Conservation (phyloP, 2,329 filamentous ascomycete genomes). For the Phialocephala sp. region DNA sequence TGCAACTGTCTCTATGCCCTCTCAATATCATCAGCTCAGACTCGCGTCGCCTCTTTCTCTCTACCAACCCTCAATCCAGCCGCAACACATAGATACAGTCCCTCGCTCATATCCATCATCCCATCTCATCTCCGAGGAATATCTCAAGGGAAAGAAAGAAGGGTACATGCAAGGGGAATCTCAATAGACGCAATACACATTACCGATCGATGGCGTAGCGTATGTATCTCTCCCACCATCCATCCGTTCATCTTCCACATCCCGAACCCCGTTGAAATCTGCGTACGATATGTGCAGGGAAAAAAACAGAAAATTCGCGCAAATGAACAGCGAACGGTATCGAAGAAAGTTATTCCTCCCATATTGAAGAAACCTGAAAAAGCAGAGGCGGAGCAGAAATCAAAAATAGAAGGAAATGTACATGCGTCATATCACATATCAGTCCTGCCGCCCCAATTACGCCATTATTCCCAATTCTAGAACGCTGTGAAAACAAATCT, state of each 20-base stretch:
- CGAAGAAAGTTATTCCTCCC: constrained; percentile 2
- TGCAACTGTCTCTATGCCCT: background rate
- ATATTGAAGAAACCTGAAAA: constrained; percentile 2
- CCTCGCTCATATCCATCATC: background rate
- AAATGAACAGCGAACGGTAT: background rate
- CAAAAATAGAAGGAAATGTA: constrained; percentile 21
- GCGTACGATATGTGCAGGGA: background rate
- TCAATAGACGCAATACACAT: background rate
- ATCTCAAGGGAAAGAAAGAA: background rate
- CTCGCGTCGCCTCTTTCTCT: background rate
- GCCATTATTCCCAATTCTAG: constrained; percentile 21
- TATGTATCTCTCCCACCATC: background rate
- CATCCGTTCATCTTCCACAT: background rate
- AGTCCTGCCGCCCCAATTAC: constrained; percentile 23
- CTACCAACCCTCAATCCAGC: too few relatives aligned
- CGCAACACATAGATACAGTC: background rate
- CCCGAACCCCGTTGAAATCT: background rate
- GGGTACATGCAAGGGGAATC: background rate
- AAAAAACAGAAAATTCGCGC: background rate
- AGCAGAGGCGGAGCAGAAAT: constrained; percentile 23
- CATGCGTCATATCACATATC: constrained; percentile 33
- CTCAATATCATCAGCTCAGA: too few relatives aligned
- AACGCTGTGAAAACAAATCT: constrained; percentile 14
- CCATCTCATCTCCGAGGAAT: background rate
- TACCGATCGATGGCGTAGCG: background rate